phyloP scores from a whole-genome alignment of 2,329 filamentous ascomycete species.

The Cephalotrichum gorgonifer region DNA sequence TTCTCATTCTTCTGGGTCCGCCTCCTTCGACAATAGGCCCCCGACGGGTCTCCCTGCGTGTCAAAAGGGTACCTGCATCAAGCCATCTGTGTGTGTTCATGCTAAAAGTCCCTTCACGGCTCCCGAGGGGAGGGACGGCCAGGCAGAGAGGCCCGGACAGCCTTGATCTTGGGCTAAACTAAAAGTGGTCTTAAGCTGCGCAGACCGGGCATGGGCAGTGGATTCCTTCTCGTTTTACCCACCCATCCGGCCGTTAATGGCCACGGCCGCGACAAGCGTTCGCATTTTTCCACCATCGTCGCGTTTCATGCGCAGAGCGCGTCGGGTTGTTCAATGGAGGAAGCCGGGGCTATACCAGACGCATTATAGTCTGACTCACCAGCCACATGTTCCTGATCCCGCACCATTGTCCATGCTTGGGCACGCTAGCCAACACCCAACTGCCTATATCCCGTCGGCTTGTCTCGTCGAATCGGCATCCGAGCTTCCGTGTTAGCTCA shows the following conservation, averaged over 20 bases:
- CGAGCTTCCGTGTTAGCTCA: not conserved
- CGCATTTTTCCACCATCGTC: not conserved
- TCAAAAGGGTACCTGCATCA: not conserved
- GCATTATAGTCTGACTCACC: constrained; percentile 1
- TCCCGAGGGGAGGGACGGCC: not conserved
- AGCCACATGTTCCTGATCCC: constrained; percentile 1
- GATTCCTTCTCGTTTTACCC: not conserved
- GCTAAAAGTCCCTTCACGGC: not conserved
- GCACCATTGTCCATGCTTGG: not conserved
- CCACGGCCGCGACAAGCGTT: not conserved
- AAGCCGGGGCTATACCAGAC: constrained; percentile 4
- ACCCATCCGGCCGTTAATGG: not conserved
- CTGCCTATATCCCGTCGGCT: not conserved
- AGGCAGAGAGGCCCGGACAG: too few relatives aligned
- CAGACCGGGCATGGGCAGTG: not conserved
- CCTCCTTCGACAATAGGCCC: not conserved
- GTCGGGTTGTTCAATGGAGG: not conserved
- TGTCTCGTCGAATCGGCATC: not conserved
- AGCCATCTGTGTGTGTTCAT: not conserved
- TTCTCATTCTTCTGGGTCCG: not conserved
- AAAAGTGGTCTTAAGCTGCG: not conserved
- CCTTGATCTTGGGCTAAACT: too few relatives aligned
- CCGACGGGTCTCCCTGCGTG: not conserved
- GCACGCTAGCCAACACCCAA: not conserved
- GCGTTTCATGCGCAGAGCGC: not conserved